Evolutionary conservation across 2,329 filamentous ascomycete genomes (phyloP), one percentile per base, ranked within the genome.

Genomic region (Magnaporthiopsis incrustans): DNA sequence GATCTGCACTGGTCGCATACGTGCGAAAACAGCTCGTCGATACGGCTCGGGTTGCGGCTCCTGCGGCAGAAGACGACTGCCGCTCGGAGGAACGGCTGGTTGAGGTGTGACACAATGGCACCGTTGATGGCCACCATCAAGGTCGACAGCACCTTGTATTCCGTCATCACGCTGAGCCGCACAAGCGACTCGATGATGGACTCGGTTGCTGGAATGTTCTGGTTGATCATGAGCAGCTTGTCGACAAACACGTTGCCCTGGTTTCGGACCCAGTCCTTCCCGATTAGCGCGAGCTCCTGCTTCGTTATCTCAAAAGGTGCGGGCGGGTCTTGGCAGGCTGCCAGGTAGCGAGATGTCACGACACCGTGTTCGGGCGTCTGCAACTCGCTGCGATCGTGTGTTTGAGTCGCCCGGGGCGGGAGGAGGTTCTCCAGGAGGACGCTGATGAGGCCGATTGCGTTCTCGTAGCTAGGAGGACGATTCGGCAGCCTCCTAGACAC

Each of bases 191-290:
- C 74, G 61, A 92, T 72, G 63, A 92, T 88, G 15, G 75, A 76
- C 61, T 82, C 78, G 1, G 83, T 85, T 2, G 78, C 77, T 1
- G 71, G 67, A 0, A 75, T 73, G 63, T 85, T 86, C 70, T 88
- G 83, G 67, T 88, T 82, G 61, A 89, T 79, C 26, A 78, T 77
- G 33, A 92, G 78, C 32, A 92, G 78, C 71, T 89, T 91, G 70
- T 87, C 85, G 30, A 89, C 72, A 63, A 89, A 85, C n/a, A 86
- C 76, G 67, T 82, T 85, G 63, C 70, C 68, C 22, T 60, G 66
- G 58, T 70, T 64, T 32, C 65, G 33, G n/a, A 67, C 63, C 69
- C 68, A 70, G 59, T 68, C 61, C 3, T 70, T 69, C 1, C 67
- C 65, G 50, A 71, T 57, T 5, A 68, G 35, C 6, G 26, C 8